Evolutionary conservation across 2,329 filamentous ascomycete genomes (phyloP), one percentile per base, ranked within the genome.

Genomic region (Didymella keratinophila): DNA sequence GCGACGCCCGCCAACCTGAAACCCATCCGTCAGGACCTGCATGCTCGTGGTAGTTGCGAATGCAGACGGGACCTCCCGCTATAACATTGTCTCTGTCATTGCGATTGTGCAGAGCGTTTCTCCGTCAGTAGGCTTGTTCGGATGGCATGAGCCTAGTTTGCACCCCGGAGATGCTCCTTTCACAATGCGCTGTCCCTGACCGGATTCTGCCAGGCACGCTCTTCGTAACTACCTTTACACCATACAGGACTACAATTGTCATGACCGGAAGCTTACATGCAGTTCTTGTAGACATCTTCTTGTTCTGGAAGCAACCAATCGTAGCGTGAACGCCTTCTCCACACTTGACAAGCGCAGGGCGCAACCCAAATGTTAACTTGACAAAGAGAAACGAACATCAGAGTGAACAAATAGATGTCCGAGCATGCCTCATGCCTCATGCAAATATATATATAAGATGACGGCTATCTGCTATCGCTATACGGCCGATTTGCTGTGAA

Each of bases 341-440:
- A 57, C 48, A 58, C 20, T 52, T 49, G 43, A 28, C 44, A 58
- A 36, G 32, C 44, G 27, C 18, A 58, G 56, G 56, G 56, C 56
- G 56, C 39, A 11, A 44, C 20, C 42, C 32, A 53, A 18, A 32
- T 21, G 49, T 46, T 32, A 53, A 52, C 18, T 36, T 45, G 56
- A 58, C 56, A 58, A 53, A 50, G 39, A 45, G 11, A 48, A 39
- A 32, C 18, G 7, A 32, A 30, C 16, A 34, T 36, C 32, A 4
- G 30, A 45, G 37, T 44, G 18, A 12, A n/a, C 28, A 25, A 28
- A 52, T 34, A 1, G 7, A 25, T 14, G 30, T 32, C 30, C 21
- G 10, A 39, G 32, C 14, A 36, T 36, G 14, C 2, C 23, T 25
- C 23, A 7, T 25, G 23, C 23, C n/a, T n/a, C n/a, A n/a, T n/a